Conservation (phyloP, 208 protist genomes). For the Angomonas ambiguus region DNA sequence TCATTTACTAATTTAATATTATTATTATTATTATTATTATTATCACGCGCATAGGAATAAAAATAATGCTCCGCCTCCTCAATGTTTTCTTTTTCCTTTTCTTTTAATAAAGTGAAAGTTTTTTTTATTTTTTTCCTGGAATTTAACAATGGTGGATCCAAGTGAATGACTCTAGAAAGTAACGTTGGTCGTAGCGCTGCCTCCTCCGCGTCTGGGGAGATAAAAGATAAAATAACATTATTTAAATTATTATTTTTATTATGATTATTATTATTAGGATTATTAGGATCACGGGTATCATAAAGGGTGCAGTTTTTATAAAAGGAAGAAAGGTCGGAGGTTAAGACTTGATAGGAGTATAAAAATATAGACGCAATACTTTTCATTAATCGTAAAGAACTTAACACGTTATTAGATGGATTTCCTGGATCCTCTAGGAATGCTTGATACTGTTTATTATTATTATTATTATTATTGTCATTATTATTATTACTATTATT, state of each 20-base stretch:
- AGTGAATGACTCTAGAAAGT: slow-evolving; percentile 78
- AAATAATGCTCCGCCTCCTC: neutral
- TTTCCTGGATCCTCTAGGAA: slow-evolving; percentile 70
- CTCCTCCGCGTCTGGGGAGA: slow-evolving; percentile 41
- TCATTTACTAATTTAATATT: slow-evolving; percentile 1
- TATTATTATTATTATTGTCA: slow-evolving; percentile 3
- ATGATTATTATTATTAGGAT: neutral
- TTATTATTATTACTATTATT: slow-evolving; percentile 5
- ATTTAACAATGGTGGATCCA: slow-evolving; percentile 21
- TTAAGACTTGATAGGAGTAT: slow-evolving; percentile 68
- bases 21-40: too few species aligned
- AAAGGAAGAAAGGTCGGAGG: slow-evolving; percentile 24
- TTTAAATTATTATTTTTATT: too few species aligned
- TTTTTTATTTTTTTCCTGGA: neutral
- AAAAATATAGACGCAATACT: slow-evolving; percentile 64
- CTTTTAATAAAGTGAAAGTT: neutral
- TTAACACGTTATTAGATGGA: slow-evolving; percentile 75
- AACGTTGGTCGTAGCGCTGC: slow-evolving; percentile 68
- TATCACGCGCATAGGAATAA: neutral
- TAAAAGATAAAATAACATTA: too few species aligned
- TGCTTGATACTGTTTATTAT: slow-evolving; percentile 37
- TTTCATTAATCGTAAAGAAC: slow-evolving; percentile 71
- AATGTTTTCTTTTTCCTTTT: neutral
- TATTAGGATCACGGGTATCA: too few species aligned
- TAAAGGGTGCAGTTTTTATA: too few species aligned